These are phyloP conservation scores for Silybum marianum DNA, from an alignment of 129 eudicot genomes.

Conservation along the genomic window DNA sequence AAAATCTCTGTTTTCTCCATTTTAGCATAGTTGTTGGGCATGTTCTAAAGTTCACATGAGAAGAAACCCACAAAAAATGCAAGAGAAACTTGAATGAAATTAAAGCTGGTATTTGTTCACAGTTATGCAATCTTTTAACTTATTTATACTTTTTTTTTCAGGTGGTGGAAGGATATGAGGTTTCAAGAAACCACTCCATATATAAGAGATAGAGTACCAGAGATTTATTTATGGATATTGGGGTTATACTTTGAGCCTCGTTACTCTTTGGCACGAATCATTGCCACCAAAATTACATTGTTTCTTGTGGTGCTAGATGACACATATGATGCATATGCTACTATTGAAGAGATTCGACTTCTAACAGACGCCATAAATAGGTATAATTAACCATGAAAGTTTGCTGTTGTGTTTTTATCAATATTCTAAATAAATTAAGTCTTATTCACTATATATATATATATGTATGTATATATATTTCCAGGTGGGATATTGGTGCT, in stretches of 20 bases:
- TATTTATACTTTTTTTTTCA: background rate
- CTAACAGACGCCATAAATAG: constrained; percentile 45
- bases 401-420: background rate
- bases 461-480: background rate
- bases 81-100: background rate
- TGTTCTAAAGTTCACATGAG: no score
- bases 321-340: constrained; percentile 44
- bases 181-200: constrained; percentile 28
- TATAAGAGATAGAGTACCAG: constrained; percentile 46
- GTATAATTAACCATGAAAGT: constrained; percentile 16
- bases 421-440: background rate
- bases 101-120: background rate
- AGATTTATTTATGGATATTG: constrained; percentile 40
- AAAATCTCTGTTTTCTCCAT: no score
- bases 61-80: background rate
- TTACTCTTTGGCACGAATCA: constrained; percentile 31
- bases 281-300: constrained; percentile 28
- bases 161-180: constrained; percentile 54
- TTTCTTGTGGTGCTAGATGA: constrained; percentile 40
- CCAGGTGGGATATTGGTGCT: constrained; percentile 37
- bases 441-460: no score
- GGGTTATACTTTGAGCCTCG: constrained; percentile 50
- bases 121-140: background rate
- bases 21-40: no score
- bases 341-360: constrained; percentile 35